phyloP scores from a whole-genome alignment of 176 grass and related monocot genomes.

The Aechmea fasciata region DNA sequence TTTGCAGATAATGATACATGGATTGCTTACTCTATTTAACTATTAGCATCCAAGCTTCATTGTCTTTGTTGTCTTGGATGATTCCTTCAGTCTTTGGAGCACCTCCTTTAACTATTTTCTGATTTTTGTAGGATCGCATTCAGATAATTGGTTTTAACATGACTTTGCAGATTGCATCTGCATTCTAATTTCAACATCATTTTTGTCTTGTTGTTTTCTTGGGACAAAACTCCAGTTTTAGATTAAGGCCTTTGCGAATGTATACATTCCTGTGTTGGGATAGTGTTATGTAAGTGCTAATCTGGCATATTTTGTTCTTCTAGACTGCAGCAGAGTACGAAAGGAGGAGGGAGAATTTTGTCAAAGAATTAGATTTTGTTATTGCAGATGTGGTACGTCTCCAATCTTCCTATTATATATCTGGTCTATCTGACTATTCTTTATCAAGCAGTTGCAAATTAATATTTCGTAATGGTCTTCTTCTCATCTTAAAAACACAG shows the following conservation, averaged over 20 bases:
- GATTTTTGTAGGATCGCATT: too few species aligned
- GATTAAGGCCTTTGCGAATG: not conserved
- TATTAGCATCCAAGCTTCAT: not conserved
- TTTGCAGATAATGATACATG: not conserved
- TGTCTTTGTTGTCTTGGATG: not conserved
- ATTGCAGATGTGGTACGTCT: conserved; percentile 79
- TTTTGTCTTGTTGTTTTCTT: not conserved
- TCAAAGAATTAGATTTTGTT: conserved; percentile 83
- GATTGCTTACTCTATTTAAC: not conserved
- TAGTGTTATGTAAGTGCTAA: not conserved
- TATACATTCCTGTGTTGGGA: not conserved
- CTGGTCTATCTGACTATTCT: conserved; percentile 4
- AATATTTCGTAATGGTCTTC: not conserved
- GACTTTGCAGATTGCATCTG: not conserved
- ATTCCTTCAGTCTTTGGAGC: not conserved
- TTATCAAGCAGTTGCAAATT: conserved; percentile 1
- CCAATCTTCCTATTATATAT: not conserved
- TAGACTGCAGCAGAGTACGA: conserved; percentile 66
- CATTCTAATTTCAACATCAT: not conserved
- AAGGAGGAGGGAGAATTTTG: conserved; percentile 67
- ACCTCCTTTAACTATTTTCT: too few species aligned
- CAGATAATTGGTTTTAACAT: not conserved
- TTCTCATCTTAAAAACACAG: too few species aligned
- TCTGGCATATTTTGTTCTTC: not conserved
- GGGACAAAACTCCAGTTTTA: not conserved